Evolutionary conservation across 1,139 yeast species (phyloP), one percentile per base, ranked within the genome.

Genomic region (Debaryomyces nepalensis): DNA sequence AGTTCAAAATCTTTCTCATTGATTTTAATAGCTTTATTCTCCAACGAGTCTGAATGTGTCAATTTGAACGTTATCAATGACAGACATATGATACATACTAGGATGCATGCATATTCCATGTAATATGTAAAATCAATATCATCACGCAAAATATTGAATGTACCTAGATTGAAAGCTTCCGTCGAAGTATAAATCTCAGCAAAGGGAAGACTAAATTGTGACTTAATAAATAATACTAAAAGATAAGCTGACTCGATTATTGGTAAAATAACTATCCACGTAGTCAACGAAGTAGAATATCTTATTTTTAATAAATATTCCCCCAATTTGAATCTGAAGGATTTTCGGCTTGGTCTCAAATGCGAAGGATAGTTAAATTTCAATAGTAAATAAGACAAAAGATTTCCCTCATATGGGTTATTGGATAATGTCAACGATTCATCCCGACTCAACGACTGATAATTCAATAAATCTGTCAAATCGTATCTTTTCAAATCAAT

Each of bases 401-500:
- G 32, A 45, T 69, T 70, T 2, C 61, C 60, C 6, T 63, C 68
- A 14, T 46, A 43, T 9, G 33, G 10, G 9, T 39, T 41, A 20
- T 33, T 36, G 11, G 18, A 19, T 9, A 18, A 16, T 15, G 10
- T 16, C 4, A 29, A 29, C 3, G 41, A 14, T 26, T 39, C 39
- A 19, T 30, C 26, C 9, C 22, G 15, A 5, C 9, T 30, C 4
- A 27, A 18, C 5, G 22, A 6, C 22, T 41, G 29, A 10, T 19
- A 23, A 12, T 39, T 39, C 15, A 79, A 53, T 26, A 81, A 58
- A 46, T 82, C 88, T 8, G 78, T 77, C 15, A 84, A 67, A 52
- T 84, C 90, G 30, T 76, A 61, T 42, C 89, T 71, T 34, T 81
- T 75, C 36, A 84, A 65, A 62, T 88, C 96, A 34, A 87, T 76